A percentile compares a stretch with the other conserved stretches of the same genome.
Conservation (phyloP, 148 eudicot genomes). For the Cornus controversa region DNA sequence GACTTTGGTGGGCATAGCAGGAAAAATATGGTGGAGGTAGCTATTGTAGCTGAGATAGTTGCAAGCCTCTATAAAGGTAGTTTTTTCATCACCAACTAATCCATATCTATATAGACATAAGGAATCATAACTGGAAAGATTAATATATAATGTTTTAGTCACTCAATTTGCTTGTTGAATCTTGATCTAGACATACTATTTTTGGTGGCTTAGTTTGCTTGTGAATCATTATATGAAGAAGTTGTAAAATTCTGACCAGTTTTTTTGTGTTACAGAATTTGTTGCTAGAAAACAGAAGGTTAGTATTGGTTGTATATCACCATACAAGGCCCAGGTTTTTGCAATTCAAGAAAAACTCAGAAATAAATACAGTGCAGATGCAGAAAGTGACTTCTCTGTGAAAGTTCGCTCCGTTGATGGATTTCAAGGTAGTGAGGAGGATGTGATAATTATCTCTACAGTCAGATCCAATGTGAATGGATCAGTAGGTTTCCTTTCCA, state of each 20-base stretch:
- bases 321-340: slow-evolving; percentile 56
- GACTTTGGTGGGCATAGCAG: slow-evolving; percentile 28
- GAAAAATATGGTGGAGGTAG: slow-evolving; percentile 45
- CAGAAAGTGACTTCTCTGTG: slow-evolving; percentile 43
- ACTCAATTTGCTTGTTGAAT: too few relatives aligned
- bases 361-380: slow-evolving; percentile 28
- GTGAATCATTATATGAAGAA: neutral
- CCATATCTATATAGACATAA: too few relatives aligned
- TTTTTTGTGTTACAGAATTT: slow-evolving; percentile 19
- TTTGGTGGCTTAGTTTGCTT: neutral
- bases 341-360: slow-evolving; percentile 39
- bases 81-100: neutral
- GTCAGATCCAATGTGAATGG: slow-evolving; percentile 58
- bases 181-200: neutral
- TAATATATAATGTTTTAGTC: too few relatives aligned
- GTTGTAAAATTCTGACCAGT: neutral
- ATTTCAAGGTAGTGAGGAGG: slow-evolving; percentile 81
- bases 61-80: slow-evolving; percentile 41
- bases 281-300: slow-evolving; percentile 27
- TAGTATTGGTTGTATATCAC: slow-evolving; percentile 58
- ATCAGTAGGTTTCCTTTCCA: slow-evolving; percentile 63
- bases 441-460: slow-evolving; percentile 67
- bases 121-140: neutral
- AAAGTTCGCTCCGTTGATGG: slow-evolving; percentile 72
- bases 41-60: slow-evolving; percentile 38